Conservation (phyloP, 306 rosid genomes). For the Ochetophila trinervis region DNA sequence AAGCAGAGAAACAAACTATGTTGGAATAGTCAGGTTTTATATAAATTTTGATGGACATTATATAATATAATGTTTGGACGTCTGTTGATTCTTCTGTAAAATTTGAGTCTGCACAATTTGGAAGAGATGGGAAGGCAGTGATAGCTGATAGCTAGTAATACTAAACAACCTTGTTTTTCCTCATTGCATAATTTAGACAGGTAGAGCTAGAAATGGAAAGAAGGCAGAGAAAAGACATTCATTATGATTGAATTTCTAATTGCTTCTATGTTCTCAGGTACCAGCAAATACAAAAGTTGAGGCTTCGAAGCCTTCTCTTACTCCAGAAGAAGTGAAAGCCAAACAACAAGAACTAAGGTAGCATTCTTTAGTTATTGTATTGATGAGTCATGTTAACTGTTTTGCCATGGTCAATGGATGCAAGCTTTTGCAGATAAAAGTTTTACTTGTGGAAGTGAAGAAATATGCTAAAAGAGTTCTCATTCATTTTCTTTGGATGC, state of each 20-base stretch:
- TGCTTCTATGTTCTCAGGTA: conserved; percentile 46
- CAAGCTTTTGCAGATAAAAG: neutral
- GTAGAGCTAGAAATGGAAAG: neutral
- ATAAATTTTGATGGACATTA: neutral
- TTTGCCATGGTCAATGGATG: neutral
- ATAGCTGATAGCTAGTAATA: too few relatives aligned
- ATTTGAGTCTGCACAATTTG: too few relatives aligned
- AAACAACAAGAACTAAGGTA: conserved; percentile 95
- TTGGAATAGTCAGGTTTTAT: neutral
- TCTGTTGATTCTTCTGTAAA: neutral
- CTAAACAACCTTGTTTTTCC: neutral
- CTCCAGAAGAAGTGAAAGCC: conserved; percentile 78
- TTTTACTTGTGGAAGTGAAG: too few relatives aligned
- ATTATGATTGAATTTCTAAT: conserved; percentile 9
- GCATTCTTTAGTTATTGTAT: neutral
- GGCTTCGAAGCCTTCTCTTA: conserved; percentile 83
- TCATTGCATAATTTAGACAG: neutral
- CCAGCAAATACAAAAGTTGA: conserved; percentile 59
- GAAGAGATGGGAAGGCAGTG: too few relatives aligned
- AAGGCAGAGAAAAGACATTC: neutral
- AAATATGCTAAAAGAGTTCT: neutral
- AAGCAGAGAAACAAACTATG: neutral
- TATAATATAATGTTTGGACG: neutral
- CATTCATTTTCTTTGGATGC: neutral
- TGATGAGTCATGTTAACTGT: neutral